Evolutionary conservation across 257 asterid species (phyloP), one percentile per base, ranked within the genome.

Genomic region (Paulownia fortunei): DNA sequence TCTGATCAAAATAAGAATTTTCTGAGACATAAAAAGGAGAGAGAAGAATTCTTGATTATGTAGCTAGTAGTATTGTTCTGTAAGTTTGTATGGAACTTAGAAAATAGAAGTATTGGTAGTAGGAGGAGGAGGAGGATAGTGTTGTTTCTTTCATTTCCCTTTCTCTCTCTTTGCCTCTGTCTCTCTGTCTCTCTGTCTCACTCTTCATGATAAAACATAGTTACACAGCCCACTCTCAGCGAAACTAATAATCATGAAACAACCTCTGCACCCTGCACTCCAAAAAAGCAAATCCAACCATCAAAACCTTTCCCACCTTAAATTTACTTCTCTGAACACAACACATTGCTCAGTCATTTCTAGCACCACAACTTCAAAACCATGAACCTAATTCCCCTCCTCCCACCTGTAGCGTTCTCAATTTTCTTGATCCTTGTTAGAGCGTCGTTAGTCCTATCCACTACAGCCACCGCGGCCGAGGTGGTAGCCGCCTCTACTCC

Each of bases 211-310:
- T 83, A 84, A 86, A 73, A 77, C n/a, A n/a, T n/a, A n/a, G n/a
- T n/a, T 76, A 77, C 77, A 61, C 80, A 83, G 80, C 79, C 89
- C 92, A 91, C n/a, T n/a, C 90, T 81, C 56, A 80, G 70, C 66
- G 86, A 87, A 88, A 85, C 84, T 78, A 84, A 83, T 89, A 87
- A 91, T 93, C 85, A 92, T 88, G 89, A 84, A 86, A 74, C 82
- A 75, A 78, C 78, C 76, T 79, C 90, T 68, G 81, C 86, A 71
- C 67, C 75, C 73, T 74, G 89, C 97, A 93, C 96, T 88, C 97
- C 86, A 24, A 81, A 89, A 93, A 91, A 93, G 94, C 89, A 77
- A 74, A 82, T 23, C 73, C 76, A 76, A 81, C 88, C 82, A 79
- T 83, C 92, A 84, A 88, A 83, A 67, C 81, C 80, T 76, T 74